These are phyloP conservation scores for Xylariales sp. DNA, from an alignment of 2,329 filamentous ascomycete genomes.

Conservation along the genomic window DNA sequence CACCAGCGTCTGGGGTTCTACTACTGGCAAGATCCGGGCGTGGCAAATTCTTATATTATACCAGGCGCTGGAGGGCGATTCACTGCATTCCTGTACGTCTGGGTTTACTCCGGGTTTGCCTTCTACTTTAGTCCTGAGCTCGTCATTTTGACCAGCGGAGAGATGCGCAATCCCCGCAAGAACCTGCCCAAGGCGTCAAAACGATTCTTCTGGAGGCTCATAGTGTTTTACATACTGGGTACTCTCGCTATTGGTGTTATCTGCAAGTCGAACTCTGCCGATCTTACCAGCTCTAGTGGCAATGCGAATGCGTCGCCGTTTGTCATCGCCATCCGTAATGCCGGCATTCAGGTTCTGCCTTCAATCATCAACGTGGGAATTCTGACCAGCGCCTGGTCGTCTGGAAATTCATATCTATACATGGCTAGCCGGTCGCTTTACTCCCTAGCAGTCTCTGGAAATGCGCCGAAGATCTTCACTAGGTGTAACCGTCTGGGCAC, in stretches of 20 bases:
- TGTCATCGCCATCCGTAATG: conserved; percentile 82
- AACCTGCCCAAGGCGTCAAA: conserved; percentile 83
- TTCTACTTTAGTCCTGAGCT: conserved; percentile 69
- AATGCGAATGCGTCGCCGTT: conserved; percentile 70
- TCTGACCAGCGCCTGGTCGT: conserved; percentile 35
- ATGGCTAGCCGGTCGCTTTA: conserved; percentile 26
- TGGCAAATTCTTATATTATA: conserved; percentile 36
- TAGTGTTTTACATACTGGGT: conserved; percentile 83
- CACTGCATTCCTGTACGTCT: conserved; percentile 48
- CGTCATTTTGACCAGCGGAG: conserved; percentile 71
- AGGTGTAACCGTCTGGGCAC: conserved; percentile 53
- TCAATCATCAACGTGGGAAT: conserved; percentile 78
- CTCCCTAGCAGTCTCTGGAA: conserved; percentile 45
- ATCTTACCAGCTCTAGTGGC: neutral
- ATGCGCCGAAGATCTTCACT: conserved; percentile 42
- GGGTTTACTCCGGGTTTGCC: conserved; percentile 72
- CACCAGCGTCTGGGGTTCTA: conserved; percentile 40
- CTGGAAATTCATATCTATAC: conserved; percentile 28
- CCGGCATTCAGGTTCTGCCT: conserved; percentile 74
- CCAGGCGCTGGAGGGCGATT: conserved; percentile 33
- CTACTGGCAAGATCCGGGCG: conserved; percentile 39
- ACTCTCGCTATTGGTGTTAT: conserved; percentile 68
- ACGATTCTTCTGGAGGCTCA: conserved; percentile 93
- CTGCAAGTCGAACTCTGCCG: conserved; percentile 50
- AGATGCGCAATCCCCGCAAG: conserved; percentile 75